Percentiles rank a stretch among this genome's conserved stretches.
These are phyloP conservation scores for Pseudocercospora fuligena DNA, from an alignment of 2,329 filamentous ascomycete genomes.

Conservation along the genomic window DNA sequence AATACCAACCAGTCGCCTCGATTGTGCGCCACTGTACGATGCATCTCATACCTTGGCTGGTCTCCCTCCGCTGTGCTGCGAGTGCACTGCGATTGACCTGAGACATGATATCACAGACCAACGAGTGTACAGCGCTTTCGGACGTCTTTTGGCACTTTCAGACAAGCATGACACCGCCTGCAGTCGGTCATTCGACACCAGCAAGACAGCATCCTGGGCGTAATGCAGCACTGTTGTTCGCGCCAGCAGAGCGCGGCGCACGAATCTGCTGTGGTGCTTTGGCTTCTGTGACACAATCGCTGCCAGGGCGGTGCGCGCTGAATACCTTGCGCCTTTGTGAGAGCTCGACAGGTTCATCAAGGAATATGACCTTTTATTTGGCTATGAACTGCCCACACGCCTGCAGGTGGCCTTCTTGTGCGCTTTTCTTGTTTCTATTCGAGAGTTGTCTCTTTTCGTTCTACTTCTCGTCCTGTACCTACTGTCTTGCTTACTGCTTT, in stretches of 20 bases:
- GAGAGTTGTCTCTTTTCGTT: neutral
- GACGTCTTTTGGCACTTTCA: neutral
- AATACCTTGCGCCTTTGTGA: slow-evolving; percentile 37
- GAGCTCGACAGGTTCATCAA: slow-evolving; percentile 19
- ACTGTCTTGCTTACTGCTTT: slow-evolving; percentile 6
- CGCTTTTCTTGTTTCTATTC: slow-evolving; percentile 16
- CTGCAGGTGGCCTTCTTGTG: slow-evolving; percentile 28
- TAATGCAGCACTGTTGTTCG: slow-evolving; percentile 17
- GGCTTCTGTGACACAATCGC: slow-evolving; percentile 32
- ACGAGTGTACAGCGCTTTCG: neutral
- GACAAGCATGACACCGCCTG: neutral
- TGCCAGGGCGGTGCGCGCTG: slow-evolving; percentile 30
- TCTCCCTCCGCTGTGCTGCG: neutral
- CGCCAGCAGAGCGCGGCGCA: slow-evolving; percentile 16
- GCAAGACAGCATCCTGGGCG: neutral
- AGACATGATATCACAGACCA: neutral
- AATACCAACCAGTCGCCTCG: neutral
- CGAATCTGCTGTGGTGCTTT: slow-evolving; percentile 24
- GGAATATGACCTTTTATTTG: slow-evolving; percentile 19
- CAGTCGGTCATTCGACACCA: neutral
- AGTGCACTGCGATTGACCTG: neutral
- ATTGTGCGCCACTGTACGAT: neutral
- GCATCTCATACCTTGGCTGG: neutral
- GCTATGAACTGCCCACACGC: slow-evolving; percentile 14
- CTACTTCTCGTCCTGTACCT: slow-evolving; percentile 1